Conservation (phyloP, 129 eudicot species). For the Flaveria robusta region DNA sequence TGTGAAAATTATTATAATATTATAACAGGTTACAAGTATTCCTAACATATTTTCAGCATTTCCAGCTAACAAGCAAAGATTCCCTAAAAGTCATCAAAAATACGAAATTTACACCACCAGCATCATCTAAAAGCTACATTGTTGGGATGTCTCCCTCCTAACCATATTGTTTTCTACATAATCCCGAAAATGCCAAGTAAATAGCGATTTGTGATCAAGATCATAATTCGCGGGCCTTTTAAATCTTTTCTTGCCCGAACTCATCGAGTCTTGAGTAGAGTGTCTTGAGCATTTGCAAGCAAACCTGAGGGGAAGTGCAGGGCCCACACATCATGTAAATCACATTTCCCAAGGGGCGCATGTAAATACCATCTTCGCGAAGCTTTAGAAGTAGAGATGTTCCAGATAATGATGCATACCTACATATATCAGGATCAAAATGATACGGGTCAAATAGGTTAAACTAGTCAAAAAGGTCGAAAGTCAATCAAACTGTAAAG, state of each 20-base stretch:
- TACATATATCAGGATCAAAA: slow-evolving; percentile 28
- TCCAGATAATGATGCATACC: slow-evolving; percentile 82
- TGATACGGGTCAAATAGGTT: background rate
- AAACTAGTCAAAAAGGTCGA: background rate
- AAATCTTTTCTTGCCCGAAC: slow-evolving; percentile 40
- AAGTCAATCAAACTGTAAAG: background rate
- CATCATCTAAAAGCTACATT: background rate
- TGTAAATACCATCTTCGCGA: slow-evolving; percentile 75
- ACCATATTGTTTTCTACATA: background rate
- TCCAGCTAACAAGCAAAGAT: background rate
- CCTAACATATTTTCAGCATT: background rate
- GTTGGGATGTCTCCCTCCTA: background rate
- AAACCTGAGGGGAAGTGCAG: slow-evolving; percentile 59
- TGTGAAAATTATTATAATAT: too few species aligned
- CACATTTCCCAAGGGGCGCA: slow-evolving; percentile 91
- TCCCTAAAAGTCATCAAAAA: background rate
- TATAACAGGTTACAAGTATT: background rate
- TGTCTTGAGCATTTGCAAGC: slow-evolving; percentile 50
- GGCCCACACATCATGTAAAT: slow-evolving; percentile 94
- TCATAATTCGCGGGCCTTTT: slow-evolving; percentile 1
- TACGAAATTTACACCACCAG: background rate
- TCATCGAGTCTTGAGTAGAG: slow-evolving; percentile 62
- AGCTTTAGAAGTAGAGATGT: slow-evolving; percentile 61
- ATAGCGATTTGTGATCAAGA: background rate
- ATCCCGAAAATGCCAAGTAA: background rate